These are phyloP conservation scores for Sutorius eximius DNA, from an alignment of 1,284 basidiomycete genomes.

Conservation along the genomic window DNA sequence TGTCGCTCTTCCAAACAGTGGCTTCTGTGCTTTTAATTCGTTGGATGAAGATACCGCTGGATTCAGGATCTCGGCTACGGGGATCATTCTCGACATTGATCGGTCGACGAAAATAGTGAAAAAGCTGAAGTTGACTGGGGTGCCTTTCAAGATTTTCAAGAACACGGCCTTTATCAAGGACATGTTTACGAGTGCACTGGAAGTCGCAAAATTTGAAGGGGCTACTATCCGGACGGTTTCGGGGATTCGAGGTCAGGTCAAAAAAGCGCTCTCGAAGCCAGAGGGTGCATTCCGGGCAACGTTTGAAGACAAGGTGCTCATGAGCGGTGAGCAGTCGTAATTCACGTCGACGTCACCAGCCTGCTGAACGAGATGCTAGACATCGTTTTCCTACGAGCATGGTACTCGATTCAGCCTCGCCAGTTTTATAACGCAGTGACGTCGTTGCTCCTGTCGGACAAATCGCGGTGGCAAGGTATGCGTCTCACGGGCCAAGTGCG, in stretches of 20 bases:
- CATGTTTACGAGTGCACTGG: conserved; percentile 92
- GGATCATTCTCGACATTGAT: conserved; percentile 93
- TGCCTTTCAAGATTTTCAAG: conserved; percentile 97
- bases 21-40: conserved; percentile 96
- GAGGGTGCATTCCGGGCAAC: conserved; percentile 96
- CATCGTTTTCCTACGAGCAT: conserved; percentile 93
- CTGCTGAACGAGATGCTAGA: conserved; percentile 49
- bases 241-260: conserved; percentile 94
- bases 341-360: not conserved
- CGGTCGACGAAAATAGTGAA: conserved; percentile 94
- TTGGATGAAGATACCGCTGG: conserved; percentile 65
- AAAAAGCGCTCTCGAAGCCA: conserved; percentile 92
- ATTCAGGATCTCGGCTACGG: conserved; percentile 92
- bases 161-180: conserved; percentile 99
- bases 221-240: conserved; percentile 95
- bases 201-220: conserved; percentile 98
- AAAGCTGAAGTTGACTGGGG: conserved; percentile 95
- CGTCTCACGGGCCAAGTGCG: conserved; percentile 93
- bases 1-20: conserved; percentile 89
- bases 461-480: conserved; percentile 87
- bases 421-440: conserved; percentile 98
- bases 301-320: conserved; percentile 97
- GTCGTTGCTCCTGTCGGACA: conserved; percentile 82
- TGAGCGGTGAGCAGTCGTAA: conserved; percentile 71
- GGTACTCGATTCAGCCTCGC: conserved; percentile 94